These are phyloP conservation scores for Suhomyces yuchorum DNA, from an alignment of 1,139 yeast species.

Conservation along the genomic window DNA sequence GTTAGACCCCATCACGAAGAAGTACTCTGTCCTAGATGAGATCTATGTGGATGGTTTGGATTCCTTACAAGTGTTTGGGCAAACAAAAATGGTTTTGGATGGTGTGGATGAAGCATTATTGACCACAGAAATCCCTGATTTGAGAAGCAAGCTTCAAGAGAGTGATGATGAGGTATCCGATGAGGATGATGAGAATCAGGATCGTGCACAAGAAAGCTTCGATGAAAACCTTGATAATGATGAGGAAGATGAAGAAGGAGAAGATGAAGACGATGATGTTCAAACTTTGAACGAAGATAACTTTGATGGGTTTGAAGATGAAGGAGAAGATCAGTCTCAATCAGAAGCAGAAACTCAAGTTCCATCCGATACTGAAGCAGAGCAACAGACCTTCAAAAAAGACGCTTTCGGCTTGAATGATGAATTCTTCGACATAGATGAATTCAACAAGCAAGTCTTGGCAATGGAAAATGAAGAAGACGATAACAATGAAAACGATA, in stretches of 20 bases:
- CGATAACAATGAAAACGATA: slow-evolving; percentile 42
- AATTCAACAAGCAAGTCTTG: slow-evolving; percentile 78
- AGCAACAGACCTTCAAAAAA: slow-evolving; percentile 25
- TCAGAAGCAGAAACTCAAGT: slow-evolving; percentile 20
- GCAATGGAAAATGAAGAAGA: slow-evolving; percentile 60
- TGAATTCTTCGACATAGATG: slow-evolving; percentile 82
- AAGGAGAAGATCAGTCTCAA: slow-evolving; percentile 22
- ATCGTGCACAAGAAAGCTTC: slow-evolving; percentile 16
- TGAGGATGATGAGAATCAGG: slow-evolving; percentile 23
- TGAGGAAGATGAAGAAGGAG: slow-evolving; percentile 18
- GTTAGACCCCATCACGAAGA: slow-evolving; percentile 65
- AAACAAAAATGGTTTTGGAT: slow-evolving; percentile 79
- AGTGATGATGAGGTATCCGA: slow-evolving; percentile 23
- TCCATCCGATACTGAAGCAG: slow-evolving; percentile 16
- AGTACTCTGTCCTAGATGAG: slow-evolving; percentile 76
- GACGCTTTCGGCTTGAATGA: slow-evolving; percentile 76
- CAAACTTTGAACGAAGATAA: slow-evolving; percentile 17
- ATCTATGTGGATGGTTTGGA: slow-evolving; percentile 84
- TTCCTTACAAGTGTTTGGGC: slow-evolving; percentile 92
- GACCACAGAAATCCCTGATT: slow-evolving; percentile 46
- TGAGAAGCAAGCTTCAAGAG: slow-evolving; percentile 31
- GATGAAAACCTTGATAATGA: slow-evolving; percentile 18
- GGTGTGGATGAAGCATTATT: slow-evolving; percentile 62
- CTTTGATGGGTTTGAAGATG: slow-evolving; percentile 19
- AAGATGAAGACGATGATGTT: slow-evolving; percentile 19